Evolutionary conservation across 768 basidiomycete genomes (phyloP).

Genomic region (Russula compacta): DNA sequence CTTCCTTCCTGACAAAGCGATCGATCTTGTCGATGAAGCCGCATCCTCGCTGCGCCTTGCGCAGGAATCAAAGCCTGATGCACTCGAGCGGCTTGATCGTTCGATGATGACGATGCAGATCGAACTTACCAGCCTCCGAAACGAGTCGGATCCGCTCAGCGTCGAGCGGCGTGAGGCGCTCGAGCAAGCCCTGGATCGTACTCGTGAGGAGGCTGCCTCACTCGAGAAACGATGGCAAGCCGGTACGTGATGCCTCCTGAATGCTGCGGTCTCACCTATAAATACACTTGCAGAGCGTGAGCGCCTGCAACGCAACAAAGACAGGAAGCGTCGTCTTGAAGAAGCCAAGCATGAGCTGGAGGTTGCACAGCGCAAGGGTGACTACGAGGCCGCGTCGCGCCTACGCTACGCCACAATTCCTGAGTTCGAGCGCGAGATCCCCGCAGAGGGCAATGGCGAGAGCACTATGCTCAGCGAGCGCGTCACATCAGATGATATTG

Average conservation of each 20-base stretch:
- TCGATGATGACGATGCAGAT: constrained; percentile 84
- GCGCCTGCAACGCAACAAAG: constrained; percentile 57
- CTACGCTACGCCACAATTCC: constrained; percentile 82
- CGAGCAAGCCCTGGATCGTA: constrained; percentile 50
- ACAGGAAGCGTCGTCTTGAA: constrained; percentile 57
- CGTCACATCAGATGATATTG: constrained; percentile 84
- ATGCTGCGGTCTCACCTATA: background rate
- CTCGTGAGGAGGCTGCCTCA: constrained; percentile 51
- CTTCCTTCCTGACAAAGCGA: constrained; percentile 85
- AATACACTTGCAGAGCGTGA: constrained; percentile 44
- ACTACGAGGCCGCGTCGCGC: constrained; percentile 75
- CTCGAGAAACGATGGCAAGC: constrained; percentile 67
- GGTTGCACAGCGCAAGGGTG: constrained; percentile 81
- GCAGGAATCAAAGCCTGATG: constrained; percentile 82
- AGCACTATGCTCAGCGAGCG: constrained; percentile 73
- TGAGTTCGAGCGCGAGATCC: constrained; percentile 64
- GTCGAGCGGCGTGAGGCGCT: constrained; percentile 62
- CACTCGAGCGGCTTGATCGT: constrained; percentile 71
- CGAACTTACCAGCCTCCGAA: constrained; percentile 82
- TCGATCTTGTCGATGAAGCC: constrained; percentile 90
- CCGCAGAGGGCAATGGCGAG: constrained; percentile 39
- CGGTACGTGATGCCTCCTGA: constrained; percentile 32
- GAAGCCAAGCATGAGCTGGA: constrained; percentile 81
- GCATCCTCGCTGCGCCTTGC: constrained; percentile 79
- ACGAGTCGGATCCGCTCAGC: constrained; percentile 78